Evolutionary conservation across 73 alveolate genomes (phyloP).

Genomic region (Stentor roeselii): DNA sequence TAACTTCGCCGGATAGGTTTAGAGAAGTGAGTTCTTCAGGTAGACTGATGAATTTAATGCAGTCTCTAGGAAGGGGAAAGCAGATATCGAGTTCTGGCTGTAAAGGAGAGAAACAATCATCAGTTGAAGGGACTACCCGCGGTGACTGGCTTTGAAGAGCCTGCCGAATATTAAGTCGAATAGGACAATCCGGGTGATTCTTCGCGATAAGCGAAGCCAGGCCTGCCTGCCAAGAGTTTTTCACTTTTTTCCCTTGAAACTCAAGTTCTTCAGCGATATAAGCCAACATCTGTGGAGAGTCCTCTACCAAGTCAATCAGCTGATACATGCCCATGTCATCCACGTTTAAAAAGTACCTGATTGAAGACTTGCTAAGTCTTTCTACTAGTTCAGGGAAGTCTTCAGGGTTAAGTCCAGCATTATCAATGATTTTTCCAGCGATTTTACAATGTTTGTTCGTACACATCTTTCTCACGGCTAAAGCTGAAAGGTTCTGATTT

Average conservation of each 20-base stretch:
- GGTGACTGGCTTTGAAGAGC: conserved; percentile 21
- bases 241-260: conserved; percentile 30
- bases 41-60: conserved; percentile 31
- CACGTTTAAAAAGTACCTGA: conserved; percentile 38
- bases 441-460: conserved; percentile 38
- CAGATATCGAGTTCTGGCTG: conserved; percentile 34
- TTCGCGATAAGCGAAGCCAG: not conserved
- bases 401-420: conserved; percentile 31
- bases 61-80: conserved; percentile 41
- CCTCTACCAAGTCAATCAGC: conserved; percentile 45
- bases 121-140: not conserved
- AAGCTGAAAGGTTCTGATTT: conserved; percentile 4
- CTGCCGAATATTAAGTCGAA: conserved; percentile 25
- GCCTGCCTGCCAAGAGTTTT: conserved; percentile 37
- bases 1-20: conserved; percentile 22
- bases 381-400: conserved; percentile 48
- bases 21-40: conserved; percentile 32
- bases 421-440: conserved; percentile 44
- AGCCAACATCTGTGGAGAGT: conserved; percentile 33
- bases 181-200: not conserved
- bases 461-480: conserved; percentile 34
- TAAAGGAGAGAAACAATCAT: not conserved
- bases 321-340: conserved; percentile 45
- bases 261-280: conserved; percentile 43
- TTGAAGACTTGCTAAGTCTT: conserved; percentile 35